Base-by-base conservation (phyloP, 176 grass and related monocot genomes). In the Bothriochloa decipiens region DNA sequence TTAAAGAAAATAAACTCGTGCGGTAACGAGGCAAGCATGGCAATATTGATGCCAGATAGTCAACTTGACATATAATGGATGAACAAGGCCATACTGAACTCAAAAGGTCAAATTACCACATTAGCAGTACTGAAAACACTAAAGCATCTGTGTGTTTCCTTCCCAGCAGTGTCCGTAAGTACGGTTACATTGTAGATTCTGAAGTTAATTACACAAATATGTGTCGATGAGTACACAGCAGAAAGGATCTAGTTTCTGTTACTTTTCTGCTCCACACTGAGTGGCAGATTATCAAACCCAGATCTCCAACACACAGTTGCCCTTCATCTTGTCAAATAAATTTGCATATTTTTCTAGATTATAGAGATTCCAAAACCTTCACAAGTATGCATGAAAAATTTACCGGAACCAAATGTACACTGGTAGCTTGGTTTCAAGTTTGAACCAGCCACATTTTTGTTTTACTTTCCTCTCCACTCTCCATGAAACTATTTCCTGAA, bases 381-480 rank as follows among this genome's bases (percentile, higher is more conserved):
- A 53, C 50, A 53, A 20, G 17, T 53, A 53, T 53, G 16, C 50
- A 57, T 25, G 25, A 26, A 81, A 82, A 14, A 41, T 65, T 58
- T 25, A 72, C 25, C 8, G 4, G 32, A 71, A 71, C 65, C 78
- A 72, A 63, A 60, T 71, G 52, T 81, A 72, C 65, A 77, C 72
- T 18, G 20, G 71, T 82, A 78, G 47, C 65, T 76, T 83, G 58
- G 46, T 82, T 72, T 73, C 42, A 73, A 42, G 23, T 27, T 57
- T 52, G 61, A 71, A 74, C 53, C 42, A 86, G 36, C 83, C 78
- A 82, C 36, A 37, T 82, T 55, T 40, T 49, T 67, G 12, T 60
- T 63, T 81, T 72, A 45, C 41, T 68, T 76, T 71, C 79, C 32
- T 81, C 41, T 63, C 76, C 28, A 89, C 27, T 62, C 64, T 68